Evolutionary conservation across 495 filamentous ascomycete genomes (phyloP).

Genomic region (Penicillium ochrochloron): DNA sequence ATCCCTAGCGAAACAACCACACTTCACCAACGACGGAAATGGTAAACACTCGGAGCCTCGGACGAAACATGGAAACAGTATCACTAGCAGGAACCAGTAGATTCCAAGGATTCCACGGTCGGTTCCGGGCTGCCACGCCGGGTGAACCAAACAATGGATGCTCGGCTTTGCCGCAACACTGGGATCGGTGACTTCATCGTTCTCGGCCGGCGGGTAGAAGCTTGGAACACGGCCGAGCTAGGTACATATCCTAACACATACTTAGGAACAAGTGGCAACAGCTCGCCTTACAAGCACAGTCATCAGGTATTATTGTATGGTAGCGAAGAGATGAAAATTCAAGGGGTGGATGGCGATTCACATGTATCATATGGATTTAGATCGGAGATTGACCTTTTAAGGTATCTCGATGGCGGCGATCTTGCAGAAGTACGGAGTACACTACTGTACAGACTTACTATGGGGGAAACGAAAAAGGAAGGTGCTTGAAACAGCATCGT

Average conservation of each 20-base stretch:
- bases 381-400: neutral
- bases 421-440: conserved; percentile 3
- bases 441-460: neutral
- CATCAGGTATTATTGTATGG: neutral
- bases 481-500: conserved; percentile 3
- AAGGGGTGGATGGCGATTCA: no score
- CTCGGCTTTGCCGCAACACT: conserved; percentile 4
- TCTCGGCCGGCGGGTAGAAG: conserved; percentile 11
- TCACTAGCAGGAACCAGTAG: neutral
- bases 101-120: neutral
- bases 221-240: neutral
- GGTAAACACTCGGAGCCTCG: neutral
- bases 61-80: neutral
- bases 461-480: neutral
- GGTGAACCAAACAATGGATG: conserved; percentile 15
- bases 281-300: neutral
- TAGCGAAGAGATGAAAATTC: neutral
- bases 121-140: neutral
- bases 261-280: neutral
- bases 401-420: neutral
- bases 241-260: neutral
- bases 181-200: conserved; percentile 6
- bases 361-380: neutral
- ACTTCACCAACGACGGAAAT: neutral
- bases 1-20: conserved; percentile 1